Evolutionary conservation across 176 grass and related monocot genomes (phyloP).

Genomic region (Oryza officinalis): DNA sequence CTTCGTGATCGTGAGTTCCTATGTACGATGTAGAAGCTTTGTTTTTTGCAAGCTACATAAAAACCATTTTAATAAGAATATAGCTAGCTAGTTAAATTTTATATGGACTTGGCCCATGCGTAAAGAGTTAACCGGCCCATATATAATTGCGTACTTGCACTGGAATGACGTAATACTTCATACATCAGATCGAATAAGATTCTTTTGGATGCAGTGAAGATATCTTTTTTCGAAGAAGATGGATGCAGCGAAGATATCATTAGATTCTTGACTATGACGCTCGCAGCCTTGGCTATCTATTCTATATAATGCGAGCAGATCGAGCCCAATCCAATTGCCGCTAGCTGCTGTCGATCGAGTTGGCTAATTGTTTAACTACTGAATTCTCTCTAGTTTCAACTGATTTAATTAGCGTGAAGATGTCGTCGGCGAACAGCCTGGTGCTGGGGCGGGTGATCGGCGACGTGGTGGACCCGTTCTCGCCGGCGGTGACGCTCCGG

Average conservation of each 20-base stretch:
- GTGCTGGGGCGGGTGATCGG: conserved; percentile 54
- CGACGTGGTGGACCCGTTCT: conserved; percentile 62
- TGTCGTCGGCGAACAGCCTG: conserved; percentile 47
- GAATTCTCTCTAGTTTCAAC: neutral
- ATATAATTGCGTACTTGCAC: neutral
- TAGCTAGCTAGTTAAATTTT: no score
- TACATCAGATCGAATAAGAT: neutral
- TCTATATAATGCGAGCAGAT: neutral
- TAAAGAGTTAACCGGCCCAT: neutral
- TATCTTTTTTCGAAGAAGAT: no score
- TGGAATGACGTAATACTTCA: neutral
- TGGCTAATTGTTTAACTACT: no score
- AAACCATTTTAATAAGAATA: no score
- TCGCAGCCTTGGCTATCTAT: neutral
- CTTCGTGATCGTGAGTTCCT: no score
- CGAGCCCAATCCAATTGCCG: neutral
- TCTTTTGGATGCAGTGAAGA: neutral
- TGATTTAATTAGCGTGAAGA: neutral
- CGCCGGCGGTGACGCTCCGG: conserved; percentile 32
- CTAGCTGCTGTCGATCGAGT: no score
- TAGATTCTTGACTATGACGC: neutral
- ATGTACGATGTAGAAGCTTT: no score
- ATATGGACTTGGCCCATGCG: neutral
- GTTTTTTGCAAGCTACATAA: no score
- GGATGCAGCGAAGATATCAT: neutral